A percentile compares a stretch with the other conserved stretches of the same genome.
These are phyloP conservation scores for Termitomyces sp. DNA, from an alignment of 768 basidiomycete species.

Conservation along the genomic window DNA sequence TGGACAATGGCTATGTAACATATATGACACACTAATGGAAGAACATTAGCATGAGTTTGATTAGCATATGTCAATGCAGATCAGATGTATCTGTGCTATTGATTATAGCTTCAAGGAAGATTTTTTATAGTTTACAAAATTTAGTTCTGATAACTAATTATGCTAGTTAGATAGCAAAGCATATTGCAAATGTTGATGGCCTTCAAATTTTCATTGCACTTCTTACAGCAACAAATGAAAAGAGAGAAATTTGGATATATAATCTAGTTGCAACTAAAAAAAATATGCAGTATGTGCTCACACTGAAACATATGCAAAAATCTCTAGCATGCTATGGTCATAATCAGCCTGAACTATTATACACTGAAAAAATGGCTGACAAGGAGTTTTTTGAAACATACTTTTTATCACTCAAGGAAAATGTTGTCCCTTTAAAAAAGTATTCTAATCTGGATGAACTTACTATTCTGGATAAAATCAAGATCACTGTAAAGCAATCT, in stretches of 20 bases:
- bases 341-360: conserved; percentile 15
- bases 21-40: conserved; percentile 22
- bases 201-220: background rate
- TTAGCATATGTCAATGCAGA: conserved; percentile 20
- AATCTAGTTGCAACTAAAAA: conserved; percentile 24
- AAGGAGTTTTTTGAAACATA: conserved; percentile 9
- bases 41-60: conserved; percentile 12
- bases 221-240: conserved; percentile 17
- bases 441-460: conserved; percentile 12
- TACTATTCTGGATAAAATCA: conserved; percentile 7
- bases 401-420: conserved; percentile 11
- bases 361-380: conserved; percentile 25
- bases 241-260: conserved; percentile 17
- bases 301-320: conserved; percentile 15
- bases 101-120: conserved; percentile 11
- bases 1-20: conserved; percentile 12
- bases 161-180: too few species aligned
- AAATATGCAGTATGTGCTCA: conserved; percentile 22
- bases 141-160: too few species aligned
- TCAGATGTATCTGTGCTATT: background rate
- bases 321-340: conserved; percentile 23
- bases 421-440: conserved; percentile 15
- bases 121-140: too few species aligned
- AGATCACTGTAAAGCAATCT: conserved; percentile 10
- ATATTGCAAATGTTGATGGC: too few species aligned